Conservation (phyloP, 768 basidiomycete genomes). For the Gymnopilus junonius region DNA sequence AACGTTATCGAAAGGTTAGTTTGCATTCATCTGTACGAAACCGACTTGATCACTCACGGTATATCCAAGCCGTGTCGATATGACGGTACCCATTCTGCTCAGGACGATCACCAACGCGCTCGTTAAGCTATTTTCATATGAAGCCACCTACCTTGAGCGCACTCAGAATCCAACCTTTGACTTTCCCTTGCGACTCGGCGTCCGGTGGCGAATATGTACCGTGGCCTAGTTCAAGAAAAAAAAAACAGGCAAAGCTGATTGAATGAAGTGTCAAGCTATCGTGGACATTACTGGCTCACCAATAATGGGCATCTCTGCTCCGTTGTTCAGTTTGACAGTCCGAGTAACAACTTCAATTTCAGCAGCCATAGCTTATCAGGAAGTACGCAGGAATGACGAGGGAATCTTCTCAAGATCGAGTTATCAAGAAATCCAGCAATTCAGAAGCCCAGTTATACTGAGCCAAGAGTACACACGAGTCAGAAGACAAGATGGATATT, state of each 20-base stretch:
- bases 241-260: not conserved
- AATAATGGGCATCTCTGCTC: slow-evolving; percentile 37
- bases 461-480: not conserved
- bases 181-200: slow-evolving; percentile 36
- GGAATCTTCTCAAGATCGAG: not conserved
- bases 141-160: slow-evolving; percentile 38
- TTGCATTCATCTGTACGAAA: no score
- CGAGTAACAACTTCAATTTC: not conserved
- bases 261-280: no score
- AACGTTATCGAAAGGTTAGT: not conserved
- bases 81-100: slow-evolving; percentile 45
- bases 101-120: not conserved
- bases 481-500: not conserved
- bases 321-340: slow-evolving; percentile 34
- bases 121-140: not conserved
- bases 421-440: not conserved
- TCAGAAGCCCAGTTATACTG: not conserved
- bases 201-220: slow-evolving; percentile 44
- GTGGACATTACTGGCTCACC: slow-evolving; percentile 24
- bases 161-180: slow-evolving; percentile 41
- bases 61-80: slow-evolving; percentile 43
- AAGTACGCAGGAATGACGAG: not conserved
- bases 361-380: not conserved
- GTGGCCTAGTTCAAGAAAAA: slow-evolving; percentile 31
- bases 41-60: slow-evolving; percentile 25